Percentiles rank a stretch among this genome's conserved stretches.
phyloP scores from a whole-genome alignment of 352 stramenopile genomes.

The Pythium aristosporum region DNA sequence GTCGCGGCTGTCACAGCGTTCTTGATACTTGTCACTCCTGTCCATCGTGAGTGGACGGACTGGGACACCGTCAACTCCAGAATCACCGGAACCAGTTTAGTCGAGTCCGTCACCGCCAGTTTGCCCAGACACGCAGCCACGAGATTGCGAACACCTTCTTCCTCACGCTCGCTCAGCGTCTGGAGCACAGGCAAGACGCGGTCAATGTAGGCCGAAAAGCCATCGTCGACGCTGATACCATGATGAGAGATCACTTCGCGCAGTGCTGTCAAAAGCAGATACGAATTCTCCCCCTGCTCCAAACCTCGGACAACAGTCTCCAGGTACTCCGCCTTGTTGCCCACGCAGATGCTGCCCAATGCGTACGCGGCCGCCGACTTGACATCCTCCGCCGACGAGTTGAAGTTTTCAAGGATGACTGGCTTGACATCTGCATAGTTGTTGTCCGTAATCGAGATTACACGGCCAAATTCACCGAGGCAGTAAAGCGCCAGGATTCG shows the following conservation, averaged over 20 bases:
- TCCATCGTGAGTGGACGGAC: constrained; percentile 79
- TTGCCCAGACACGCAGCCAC: constrained; percentile 97
- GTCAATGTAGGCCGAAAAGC: constrained; percentile 72
- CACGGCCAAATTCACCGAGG: constrained; percentile 94
- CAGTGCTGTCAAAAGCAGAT: constrained; percentile 95
- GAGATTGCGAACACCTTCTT: constrained; percentile 97
- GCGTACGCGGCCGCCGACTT: constrained; percentile 96
- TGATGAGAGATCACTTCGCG: constrained; percentile 94
- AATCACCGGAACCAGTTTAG: constrained; percentile 89
- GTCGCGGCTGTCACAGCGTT: constrained; percentile 55
- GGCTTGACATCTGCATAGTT: constrained; percentile 84
- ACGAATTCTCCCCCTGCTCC: constrained; percentile 91
- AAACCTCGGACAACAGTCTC: constrained; percentile 94
- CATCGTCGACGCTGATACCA: constrained; percentile 70
- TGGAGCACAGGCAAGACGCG: constrained; percentile 94
- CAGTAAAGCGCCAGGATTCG: constrained; percentile 92
- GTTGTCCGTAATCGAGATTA: constrained; percentile 78
- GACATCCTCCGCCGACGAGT: constrained; percentile 88
- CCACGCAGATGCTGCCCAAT: constrained; percentile 94
- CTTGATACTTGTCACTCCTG: constrained; percentile 93
- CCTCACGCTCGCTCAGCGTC: constrained; percentile 89
- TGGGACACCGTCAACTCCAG: constrained; percentile 67
- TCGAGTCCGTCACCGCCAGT: constrained; percentile 89
- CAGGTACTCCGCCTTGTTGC: constrained; percentile 89
- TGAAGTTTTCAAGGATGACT: constrained; percentile 91